Conservation (phyloP, 1,139 yeast species). For the Debaryomyces nepalensis region DNA sequence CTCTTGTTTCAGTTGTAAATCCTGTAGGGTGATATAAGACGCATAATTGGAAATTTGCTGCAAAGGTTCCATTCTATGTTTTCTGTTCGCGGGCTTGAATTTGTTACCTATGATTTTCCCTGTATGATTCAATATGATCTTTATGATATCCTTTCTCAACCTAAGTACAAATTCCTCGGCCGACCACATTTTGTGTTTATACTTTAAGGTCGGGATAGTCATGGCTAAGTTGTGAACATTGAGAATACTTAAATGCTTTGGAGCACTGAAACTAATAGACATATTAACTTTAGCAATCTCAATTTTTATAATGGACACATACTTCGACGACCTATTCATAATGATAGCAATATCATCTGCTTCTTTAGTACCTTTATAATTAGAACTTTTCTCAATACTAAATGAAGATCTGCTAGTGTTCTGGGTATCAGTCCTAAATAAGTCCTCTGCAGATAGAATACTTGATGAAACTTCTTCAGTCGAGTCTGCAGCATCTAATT, state of each 20-base stretch:
- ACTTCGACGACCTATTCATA: constrained; percentile 68
- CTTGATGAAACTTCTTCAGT: background rate
- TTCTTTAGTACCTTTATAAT: background rate
- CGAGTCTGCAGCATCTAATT: background rate
- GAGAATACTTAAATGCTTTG: constrained; percentile 64
- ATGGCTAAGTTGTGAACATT: constrained; percentile 74
- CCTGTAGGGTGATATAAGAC: constrained; percentile 43
- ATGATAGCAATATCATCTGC: constrained; percentile 56
- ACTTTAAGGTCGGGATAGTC: constrained; percentile 66
- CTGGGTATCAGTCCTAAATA: background rate
- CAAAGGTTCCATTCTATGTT: constrained; percentile 39
- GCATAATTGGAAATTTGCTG: constrained; percentile 50
- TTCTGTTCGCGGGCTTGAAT: constrained; percentile 49
- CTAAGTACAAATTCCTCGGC: constrained; percentile 70
- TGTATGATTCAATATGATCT: constrained; percentile 70
- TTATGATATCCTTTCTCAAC: constrained; percentile 69
- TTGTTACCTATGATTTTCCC: constrained; percentile 84
- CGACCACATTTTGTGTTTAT: constrained; percentile 76
- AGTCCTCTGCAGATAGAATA: background rate
- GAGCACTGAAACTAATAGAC: constrained; percentile 77
- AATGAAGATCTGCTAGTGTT: background rate
- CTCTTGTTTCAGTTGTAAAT: constrained; percentile 40
- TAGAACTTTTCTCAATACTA: background rate
- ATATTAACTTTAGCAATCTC: constrained; percentile 57
- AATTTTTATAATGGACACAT: constrained; percentile 65